Conservation (phyloP, 345 rosid genomes). For the Pistacia vera region DNA sequence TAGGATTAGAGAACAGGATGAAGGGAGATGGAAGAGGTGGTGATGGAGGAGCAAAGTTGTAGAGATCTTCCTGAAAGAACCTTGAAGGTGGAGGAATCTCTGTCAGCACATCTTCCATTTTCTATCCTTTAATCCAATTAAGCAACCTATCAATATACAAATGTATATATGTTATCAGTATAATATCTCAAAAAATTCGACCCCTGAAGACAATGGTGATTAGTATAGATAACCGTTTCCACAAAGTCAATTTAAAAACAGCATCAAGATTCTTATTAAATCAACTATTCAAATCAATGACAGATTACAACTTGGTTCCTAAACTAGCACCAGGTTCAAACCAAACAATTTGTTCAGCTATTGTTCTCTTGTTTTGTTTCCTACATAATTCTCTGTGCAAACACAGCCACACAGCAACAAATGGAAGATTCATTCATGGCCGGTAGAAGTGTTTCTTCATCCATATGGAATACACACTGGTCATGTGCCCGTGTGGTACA, state of each 20-base stretch:
- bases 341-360: too few relatives aligned
- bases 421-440: too few relatives aligned
- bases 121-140: slow-evolving; percentile 16
- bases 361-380: too few relatives aligned
- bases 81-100: slow-evolving; percentile 96
- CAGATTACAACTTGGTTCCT: too few relatives aligned
- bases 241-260: neutral
- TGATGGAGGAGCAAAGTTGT: slow-evolving; percentile 61
- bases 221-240: neutral
- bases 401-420: too few relatives aligned
- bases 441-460: too few relatives aligned
- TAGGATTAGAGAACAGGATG: slow-evolving; percentile 59
- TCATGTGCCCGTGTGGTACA: too few relatives aligned
- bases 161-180: slow-evolving; percentile 13
- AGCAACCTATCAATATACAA: slow-evolving; percentile 13
- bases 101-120: slow-evolving; percentile 89
- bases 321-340: too few relatives aligned
- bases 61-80: slow-evolving; percentile 92
- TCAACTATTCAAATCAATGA: neutral
- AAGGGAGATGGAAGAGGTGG: slow-evolving; percentile 72
- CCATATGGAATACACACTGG: too few relatives aligned
- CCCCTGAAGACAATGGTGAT: neutral
- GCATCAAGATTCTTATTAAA: neutral
- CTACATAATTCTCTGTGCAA: too few relatives aligned
- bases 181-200: neutral